Evolutionary conservation across 2,329 filamentous ascomycete species (phyloP), one percentile per base, ranked within the genome.

Genomic region (Fusarium acutatum): DNA sequence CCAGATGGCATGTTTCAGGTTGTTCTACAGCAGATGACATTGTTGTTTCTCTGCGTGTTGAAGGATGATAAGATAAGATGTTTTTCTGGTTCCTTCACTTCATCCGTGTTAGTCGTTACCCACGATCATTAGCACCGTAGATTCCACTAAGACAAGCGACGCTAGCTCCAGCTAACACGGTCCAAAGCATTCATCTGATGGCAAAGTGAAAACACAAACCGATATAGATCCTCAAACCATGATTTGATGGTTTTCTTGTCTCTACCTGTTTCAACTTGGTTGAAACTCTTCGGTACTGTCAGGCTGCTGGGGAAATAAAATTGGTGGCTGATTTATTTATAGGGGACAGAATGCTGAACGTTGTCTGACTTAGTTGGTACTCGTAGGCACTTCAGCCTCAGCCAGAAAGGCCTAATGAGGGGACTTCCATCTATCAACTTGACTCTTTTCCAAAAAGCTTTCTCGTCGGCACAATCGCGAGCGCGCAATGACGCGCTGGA

Each of bases 1-100:
- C 63, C 71, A 73, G 46, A 59, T 46, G 68, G 43, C 28, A 60
- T 32, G 76, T 78, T 78, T 78, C 74, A 77, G 67, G 67, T 70
- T 43, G 58, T 54, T 53, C 35, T 53, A 53, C 38, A 68, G 40
- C 47, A 22, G 35, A 40, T 17, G 47, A 64, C 17, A 43, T 34
- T 41, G 40, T 15, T 24, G 6, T 43, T n/a, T 26, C 50, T 44
- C 6, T 20, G 44, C 11, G 18, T 44, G 44, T 43, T 37, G 17
- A 26, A n/a, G 22, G 1, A 32, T 13, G 34, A 47, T 35, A 50
- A 64, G 26, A 59, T 32, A 43, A 67, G 43, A 56, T 68, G 47
- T 18, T 3, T 4, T 32, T n/a, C 28, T 49, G 20, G 11, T 30
- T 7, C 26, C 20, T 47, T 22, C 9, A 17, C 30, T 35, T 35